A percentile compares a stretch with the other conserved stretches of the same genome.
Evolutionary conservation across 495 filamentous ascomycete species (phyloP).

Genomic region (Symbiotaphrina buchneri): DNA sequence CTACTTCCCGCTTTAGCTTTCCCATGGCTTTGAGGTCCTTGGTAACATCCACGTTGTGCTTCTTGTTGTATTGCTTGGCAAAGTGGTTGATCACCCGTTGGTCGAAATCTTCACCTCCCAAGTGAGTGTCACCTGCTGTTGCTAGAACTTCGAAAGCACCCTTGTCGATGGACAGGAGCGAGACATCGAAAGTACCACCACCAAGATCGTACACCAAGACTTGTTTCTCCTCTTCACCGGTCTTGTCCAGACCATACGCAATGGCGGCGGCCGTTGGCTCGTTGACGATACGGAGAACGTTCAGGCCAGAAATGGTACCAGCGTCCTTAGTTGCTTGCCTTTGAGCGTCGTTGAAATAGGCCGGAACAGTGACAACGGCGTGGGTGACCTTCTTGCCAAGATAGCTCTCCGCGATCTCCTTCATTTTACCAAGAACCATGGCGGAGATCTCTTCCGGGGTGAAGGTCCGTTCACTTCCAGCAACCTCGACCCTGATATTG

Average conservation of each 20-base stretch:
- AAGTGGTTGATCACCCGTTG: conserved; percentile 95
- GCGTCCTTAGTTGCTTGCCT: conserved; percentile 97
- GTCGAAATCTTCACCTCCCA: conserved; percentile 99
- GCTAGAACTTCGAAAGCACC: conserved; percentile 96
- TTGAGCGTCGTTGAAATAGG: conserved; percentile 99
- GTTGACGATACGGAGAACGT: conserved; percentile 95
- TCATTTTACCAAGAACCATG: conserved; percentile 88
- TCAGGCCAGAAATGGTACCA: conserved; percentile 81
- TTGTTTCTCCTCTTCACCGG: conserved; percentile 64
- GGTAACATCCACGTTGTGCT: conserved; percentile 76
- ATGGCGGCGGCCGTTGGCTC: conserved; percentile 79
- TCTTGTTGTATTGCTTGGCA: conserved; percentile 98
- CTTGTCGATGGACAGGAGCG: conserved; percentile 86
- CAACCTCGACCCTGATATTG: conserved; percentile 52
- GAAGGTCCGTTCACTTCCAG: conserved; percentile 50
- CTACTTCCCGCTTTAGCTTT: conserved; percentile 98
- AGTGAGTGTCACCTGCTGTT: conserved; percentile 97
- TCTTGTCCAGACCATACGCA: conserved; percentile 76
- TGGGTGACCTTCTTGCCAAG: conserved; percentile 89
- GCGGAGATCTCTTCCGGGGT: conserved; percentile 76
- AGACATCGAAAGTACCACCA: conserved; percentile 99
- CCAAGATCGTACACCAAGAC: conserved; percentile 96
- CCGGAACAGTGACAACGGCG: conserved; percentile 92
- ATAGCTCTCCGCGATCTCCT: conserved; percentile 86
- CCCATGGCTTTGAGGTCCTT: conserved; percentile 98